These are phyloP conservation scores for Aureobasidium sp. DNA, from an alignment of 2,329 filamentous ascomycete species.

Conservation along the genomic window DNA sequence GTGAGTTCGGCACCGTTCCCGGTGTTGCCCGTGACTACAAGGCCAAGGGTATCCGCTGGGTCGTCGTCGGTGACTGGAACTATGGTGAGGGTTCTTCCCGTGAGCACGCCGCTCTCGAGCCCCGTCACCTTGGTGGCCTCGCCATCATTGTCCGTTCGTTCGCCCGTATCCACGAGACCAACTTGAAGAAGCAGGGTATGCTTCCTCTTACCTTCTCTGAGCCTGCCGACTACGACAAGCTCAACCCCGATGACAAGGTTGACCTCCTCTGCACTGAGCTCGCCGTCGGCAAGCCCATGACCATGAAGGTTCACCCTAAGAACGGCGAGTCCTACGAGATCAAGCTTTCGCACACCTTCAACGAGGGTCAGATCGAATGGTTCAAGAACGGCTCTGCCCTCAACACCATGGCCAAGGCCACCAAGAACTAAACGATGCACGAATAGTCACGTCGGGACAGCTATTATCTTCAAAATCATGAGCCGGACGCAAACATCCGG, in stretches of 20 bases:
- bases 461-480: slow-evolving; percentile 9
- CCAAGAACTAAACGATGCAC: slow-evolving; percentile 11
- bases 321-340: slow-evolving; percentile 66
- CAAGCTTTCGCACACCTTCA: slow-evolving; percentile 90
- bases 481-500: slow-evolving; percentile 2
- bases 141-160: slow-evolving; percentile 95
- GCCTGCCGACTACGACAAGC: slow-evolving; percentile 96
- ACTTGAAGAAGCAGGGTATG: slow-evolving; percentile 99
- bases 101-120: slow-evolving; percentile 97
- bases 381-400: slow-evolving; percentile 96
- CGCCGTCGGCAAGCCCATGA: slow-evolving; percentile 85
- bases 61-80: slow-evolving; percentile 98
- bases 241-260: slow-evolving; percentile 84
- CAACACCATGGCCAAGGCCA: slow-evolving; percentile 87
- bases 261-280: slow-evolving; percentile 85
- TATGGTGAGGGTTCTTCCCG: slow-evolving; percentile 96
- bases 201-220: slow-evolving; percentile 92
- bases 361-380: slow-evolving; percentile 96
- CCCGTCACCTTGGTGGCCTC: slow-evolving; percentile 90
- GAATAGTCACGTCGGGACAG: slow-evolving; percentile 11
- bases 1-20: slow-evolving; percentile 79
- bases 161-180: slow-evolving; percentile 99
- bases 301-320: slow-evolving; percentile 85
- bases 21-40: slow-evolving; percentile 97
- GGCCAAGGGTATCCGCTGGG: slow-evolving; percentile 91